A percentile compares a stretch with the other conserved stretches of the same genome.
phyloP scores from a whole-genome alignment of 2,329 filamentous ascomycete genomes.

The Colletotrichum trifolii region DNA sequence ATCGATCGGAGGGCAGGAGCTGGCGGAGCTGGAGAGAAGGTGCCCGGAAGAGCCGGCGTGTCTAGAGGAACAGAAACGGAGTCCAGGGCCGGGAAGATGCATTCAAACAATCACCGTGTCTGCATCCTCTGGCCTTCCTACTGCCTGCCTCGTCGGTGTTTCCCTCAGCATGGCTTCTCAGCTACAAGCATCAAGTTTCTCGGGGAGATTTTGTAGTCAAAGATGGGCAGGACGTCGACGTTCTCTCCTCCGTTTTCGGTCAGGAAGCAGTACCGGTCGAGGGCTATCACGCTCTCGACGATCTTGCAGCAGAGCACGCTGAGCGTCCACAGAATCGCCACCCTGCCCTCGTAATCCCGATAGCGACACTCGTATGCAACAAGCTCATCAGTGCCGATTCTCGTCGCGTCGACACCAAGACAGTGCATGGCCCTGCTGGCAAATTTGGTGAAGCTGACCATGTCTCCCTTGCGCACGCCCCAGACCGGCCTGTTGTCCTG shows the following conservation, averaged over 20 bases:
- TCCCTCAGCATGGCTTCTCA: not conserved
- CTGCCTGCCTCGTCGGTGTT: too few species aligned
- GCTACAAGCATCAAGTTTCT: slow-evolving; percentile 32
- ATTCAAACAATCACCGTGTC: too few species aligned
- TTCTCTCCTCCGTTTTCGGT: slow-evolving; percentile 38
- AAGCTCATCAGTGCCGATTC: slow-evolving; percentile 39
- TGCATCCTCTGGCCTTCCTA: too few species aligned
- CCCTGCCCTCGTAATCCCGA: slow-evolving; percentile 38
- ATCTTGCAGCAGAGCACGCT: slow-evolving; percentile 47
- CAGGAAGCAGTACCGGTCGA: slow-evolving; percentile 47
- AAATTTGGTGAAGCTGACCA: slow-evolving; percentile 41
- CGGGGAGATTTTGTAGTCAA: slow-evolving; percentile 9
- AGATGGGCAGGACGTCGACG: slow-evolving; percentile 40
- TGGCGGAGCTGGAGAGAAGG: too few species aligned
- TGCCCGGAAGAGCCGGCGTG: too few species aligned
- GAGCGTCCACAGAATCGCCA: slow-evolving; percentile 47
- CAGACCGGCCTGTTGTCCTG: slow-evolving; percentile 39
- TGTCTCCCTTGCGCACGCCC: slow-evolving; percentile 46
- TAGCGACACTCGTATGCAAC: slow-evolving; percentile 41
- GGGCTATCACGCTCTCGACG: slow-evolving; percentile 45
- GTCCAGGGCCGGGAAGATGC: too few species aligned
- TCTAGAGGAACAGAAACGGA: too few species aligned
- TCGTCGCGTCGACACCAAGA: slow-evolving; percentile 36
- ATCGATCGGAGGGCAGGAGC: too few species aligned
- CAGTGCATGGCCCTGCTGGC: slow-evolving; percentile 41